Percentiles rank a stretch among this genome's conserved stretches.
These are phyloP conservation scores for Russula compacta DNA, from an alignment of 768 basidiomycete genomes.

Conservation along the genomic window DNA sequence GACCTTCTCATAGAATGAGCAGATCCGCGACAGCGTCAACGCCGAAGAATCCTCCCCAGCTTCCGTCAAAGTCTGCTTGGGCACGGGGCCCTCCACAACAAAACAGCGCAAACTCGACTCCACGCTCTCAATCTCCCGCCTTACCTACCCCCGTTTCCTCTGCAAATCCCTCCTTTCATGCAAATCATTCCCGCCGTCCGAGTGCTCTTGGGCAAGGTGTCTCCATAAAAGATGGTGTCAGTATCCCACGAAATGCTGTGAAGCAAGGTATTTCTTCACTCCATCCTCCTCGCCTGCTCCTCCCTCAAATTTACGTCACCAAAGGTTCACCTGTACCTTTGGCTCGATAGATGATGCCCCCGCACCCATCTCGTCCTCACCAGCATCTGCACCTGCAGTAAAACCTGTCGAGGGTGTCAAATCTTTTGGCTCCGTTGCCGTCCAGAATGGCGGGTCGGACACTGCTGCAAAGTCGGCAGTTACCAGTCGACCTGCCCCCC, in stretches of 20 bases:
- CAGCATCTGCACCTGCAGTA: constrained; percentile 53
- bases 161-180: constrained; percentile 34
- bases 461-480: constrained; percentile 15
- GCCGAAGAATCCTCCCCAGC: constrained; percentile 65
- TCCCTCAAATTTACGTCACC: constrained; percentile 7
- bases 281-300: background rate
- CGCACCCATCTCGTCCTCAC: constrained; percentile 75
- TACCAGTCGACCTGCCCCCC: constrained; percentile 18
- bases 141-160: constrained; percentile 27
- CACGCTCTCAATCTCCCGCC: constrained; percentile 74
- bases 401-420: constrained; percentile 62
- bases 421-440: constrained; percentile 67
- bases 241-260: constrained; percentile 55
- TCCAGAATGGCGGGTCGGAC: constrained; percentile 34
- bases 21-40: constrained; percentile 70
- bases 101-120: constrained; percentile 43
- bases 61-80: constrained; percentile 83
- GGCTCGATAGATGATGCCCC: constrained; percentile 80
- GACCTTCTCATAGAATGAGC: constrained; percentile 68
- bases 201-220: constrained; percentile 66
- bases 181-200: constrained; percentile 65
- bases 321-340: constrained; percentile 75
- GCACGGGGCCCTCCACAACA: constrained; percentile 71
- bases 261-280: constrained; percentile 47
- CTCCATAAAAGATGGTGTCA: constrained; percentile 72